Conservation (phyloP, 2,329 filamentous ascomycete genomes). For the Byssochlamys sp. region DNA sequence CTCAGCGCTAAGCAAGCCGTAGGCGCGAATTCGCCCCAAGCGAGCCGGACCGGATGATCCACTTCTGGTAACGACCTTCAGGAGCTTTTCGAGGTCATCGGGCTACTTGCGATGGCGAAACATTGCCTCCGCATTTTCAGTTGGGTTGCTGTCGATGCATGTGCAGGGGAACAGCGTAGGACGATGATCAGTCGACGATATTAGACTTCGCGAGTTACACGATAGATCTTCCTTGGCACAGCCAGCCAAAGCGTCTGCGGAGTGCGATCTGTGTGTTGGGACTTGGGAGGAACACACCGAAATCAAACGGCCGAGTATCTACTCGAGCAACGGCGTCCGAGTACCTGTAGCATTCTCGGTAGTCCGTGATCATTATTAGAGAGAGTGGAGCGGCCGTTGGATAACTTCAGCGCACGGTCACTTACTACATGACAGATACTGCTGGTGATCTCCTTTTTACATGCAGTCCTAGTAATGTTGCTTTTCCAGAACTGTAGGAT, state of each 20-base stretch:
- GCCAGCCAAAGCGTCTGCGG: too few relatives aligned
- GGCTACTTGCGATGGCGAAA: background rate
- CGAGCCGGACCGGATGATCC: background rate
- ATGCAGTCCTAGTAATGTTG: background rate
- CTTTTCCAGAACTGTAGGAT: background rate
- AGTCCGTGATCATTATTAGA: background rate
- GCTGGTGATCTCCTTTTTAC: background rate
- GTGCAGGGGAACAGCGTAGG: background rate
- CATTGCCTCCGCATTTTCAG: background rate
- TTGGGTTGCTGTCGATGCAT: background rate
- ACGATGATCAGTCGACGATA: background rate
- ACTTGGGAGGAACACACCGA: background rate
- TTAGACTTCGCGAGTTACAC: background rate
- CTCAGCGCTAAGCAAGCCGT: background rate
- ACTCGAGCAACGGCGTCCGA: background rate
- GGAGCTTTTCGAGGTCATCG: background rate
- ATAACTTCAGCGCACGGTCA: background rate
- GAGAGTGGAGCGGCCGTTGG: background rate
- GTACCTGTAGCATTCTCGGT: background rate
- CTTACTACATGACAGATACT: background rate
- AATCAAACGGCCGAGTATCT: background rate
- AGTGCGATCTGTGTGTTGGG: too few relatives aligned
- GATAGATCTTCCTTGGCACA: too few relatives aligned
- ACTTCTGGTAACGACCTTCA: background rate
- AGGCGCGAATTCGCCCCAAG: background rate